Conservation (phyloP, 257 asterid genomes). For the Nicotiana obtusifolia region DNA sequence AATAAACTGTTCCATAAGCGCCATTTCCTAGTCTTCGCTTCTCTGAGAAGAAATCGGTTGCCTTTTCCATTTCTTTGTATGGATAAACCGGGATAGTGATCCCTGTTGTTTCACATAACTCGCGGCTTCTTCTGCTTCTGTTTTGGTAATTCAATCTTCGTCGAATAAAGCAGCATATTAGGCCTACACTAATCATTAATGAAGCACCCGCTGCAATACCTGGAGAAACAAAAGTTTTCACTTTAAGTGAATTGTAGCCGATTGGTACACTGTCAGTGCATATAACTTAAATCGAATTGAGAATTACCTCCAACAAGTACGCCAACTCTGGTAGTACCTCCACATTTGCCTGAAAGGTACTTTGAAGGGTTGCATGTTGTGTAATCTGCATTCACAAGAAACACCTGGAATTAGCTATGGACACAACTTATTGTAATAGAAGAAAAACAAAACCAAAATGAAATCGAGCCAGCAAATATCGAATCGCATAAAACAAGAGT, state of each 20-base stretch:
- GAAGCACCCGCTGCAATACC: slow-evolving; percentile 64
- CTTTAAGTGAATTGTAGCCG: too few species aligned
- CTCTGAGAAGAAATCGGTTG: slow-evolving; percentile 66
- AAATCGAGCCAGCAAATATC: too few species aligned
- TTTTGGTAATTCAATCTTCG: slow-evolving; percentile 31
- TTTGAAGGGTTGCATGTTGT: slow-evolving; percentile 53
- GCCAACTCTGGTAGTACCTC: slow-evolving; percentile 74
- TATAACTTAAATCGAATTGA: not conserved
- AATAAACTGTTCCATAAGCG: slow-evolving; percentile 74
- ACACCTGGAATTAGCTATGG: not conserved
- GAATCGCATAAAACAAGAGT: too few species aligned
- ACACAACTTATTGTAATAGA: too few species aligned
- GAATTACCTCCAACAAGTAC: slow-evolving; percentile 64
- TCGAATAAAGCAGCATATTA: slow-evolving; percentile 47
- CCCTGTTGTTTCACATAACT: slow-evolving; percentile 50
- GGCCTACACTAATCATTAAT: slow-evolving; percentile 45
- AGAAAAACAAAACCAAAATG: too few species aligned
- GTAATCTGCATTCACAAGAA: slow-evolving; percentile 34
- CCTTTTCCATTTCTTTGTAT: slow-evolving; percentile 64
- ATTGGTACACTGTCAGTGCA: not conserved
- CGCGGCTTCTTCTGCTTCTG: slow-evolving; percentile 35
- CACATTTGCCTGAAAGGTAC: slow-evolving; percentile 72
- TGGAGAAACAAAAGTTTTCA: slow-evolving; percentile 16
- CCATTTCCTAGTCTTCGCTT: slow-evolving; percentile 64
- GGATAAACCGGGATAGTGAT: slow-evolving; percentile 55